Conservation (phyloP, 179 eudicot genomes). For the Carnegiea gigantea region DNA sequence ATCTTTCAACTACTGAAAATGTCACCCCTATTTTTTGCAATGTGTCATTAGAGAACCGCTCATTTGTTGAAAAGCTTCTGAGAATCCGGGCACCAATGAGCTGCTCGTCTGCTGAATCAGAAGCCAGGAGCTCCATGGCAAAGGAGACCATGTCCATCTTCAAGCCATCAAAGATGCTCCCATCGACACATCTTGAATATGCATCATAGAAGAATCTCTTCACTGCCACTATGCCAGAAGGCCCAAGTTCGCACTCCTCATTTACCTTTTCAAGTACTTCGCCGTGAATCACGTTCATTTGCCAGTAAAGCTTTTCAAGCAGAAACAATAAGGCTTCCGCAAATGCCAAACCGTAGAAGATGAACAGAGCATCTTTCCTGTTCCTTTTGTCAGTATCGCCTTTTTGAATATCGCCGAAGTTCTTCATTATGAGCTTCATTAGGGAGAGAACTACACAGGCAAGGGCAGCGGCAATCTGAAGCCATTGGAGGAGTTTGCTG, state of each 20-base stretch:
- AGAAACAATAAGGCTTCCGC: constrained; percentile 81
- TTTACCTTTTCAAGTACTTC: constrained; percentile 58
- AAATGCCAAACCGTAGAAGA: constrained; percentile 80
- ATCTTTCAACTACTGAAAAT: constrained; percentile 59
- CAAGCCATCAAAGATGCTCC: constrained; percentile 85
- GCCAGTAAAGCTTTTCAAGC: constrained; percentile 87
- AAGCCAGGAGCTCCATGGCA: constrained; percentile 72
- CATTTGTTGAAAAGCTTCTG: constrained; percentile 38
- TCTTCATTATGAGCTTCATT: constrained; percentile 53
- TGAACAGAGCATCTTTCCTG: constrained; percentile 44
- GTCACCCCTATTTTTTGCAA: constrained; percentile 75
- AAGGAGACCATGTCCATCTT: constrained; percentile 94
- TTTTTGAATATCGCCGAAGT: constrained; percentile 60
- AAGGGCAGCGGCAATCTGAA: constrained; percentile 65
- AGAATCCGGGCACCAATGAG: constrained; percentile 70
- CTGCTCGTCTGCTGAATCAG: constrained; percentile 75
- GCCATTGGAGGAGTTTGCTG: constrained; percentile 68
- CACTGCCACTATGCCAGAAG: constrained; percentile 51
- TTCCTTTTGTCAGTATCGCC: constrained; percentile 66
- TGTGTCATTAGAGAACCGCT: constrained; percentile 57
- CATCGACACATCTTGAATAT: constrained; percentile 74
- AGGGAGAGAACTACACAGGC: constrained; percentile 67
- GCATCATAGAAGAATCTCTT: constrained; percentile 88
- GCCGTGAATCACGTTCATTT: constrained; percentile 48
- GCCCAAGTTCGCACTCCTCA: constrained; percentile 66